Base-by-base conservation (phyloP, 208 protist species). In the Tritrichomonas foetus region DNA sequence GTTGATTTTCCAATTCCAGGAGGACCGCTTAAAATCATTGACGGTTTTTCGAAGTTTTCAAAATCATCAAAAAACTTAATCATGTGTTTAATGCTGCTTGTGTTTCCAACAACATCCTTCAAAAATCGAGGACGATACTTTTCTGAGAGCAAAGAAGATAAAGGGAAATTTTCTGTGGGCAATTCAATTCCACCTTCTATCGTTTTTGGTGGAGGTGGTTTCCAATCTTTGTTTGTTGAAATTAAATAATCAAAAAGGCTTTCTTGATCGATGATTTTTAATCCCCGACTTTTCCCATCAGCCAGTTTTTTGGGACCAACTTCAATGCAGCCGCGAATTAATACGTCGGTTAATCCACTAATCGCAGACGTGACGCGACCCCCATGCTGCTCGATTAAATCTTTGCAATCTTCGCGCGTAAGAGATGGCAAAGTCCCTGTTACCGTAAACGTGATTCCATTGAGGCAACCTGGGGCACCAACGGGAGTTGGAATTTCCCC, bases 1-100 rank as follows among this genome's bases (percentile, higher is more conserved):
- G 98, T 98, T 30, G 99, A 99, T 96, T 99, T 99, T 89, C 99
- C 99, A 66, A 99, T 97, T 14, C 99, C 99, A 0, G 99, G 98
- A 1, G 97, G 97, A 13, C 99, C 99, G 5, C 97, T 97, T 25
- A 98, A 61, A 5, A 98, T 95, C 14, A 1, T 36, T 9, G 33
- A 82, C 27, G 39, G 39, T 16, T 61, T 61, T 50, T 82, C 74
- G 16, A n/a, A 44, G 44, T 44, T 50, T 57, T 89, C 78, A 16
- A 89, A 89, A 61, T 89, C 47, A 16, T 69, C 27, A n/a, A 69
- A 69, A 69, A 69, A 69, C 3, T 69, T 69, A n/a, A 89, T 47
- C 3, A 89, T 41, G 57, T 57, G 41, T 16, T 89, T 57, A 25
- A 89, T 53, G 33, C n/a, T 20, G 2, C 47, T 33, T 5, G 14